These are phyloP conservation scores for Heritiera littoralis DNA, from an alignment of 345 rosid species.

Conservation along the genomic window DNA sequence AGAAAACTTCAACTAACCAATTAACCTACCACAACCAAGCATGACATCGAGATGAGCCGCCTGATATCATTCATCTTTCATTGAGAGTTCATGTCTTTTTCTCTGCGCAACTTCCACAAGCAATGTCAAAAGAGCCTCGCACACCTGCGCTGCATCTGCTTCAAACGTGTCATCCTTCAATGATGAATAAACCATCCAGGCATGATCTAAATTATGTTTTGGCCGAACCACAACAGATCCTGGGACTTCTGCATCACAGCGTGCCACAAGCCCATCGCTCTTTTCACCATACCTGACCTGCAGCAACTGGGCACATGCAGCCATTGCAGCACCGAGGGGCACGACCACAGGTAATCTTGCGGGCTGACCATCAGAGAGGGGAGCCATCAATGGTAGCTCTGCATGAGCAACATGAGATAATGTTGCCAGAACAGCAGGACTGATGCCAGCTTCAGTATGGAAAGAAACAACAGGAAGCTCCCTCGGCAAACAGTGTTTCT, in stretches of 20 bases:
- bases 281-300: slow-evolving; percentile 82
- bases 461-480: slow-evolving; percentile 87
- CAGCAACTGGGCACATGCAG: slow-evolving; percentile 92
- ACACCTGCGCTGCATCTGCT: slow-evolving; percentile 83
- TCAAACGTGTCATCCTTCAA: slow-evolving; percentile 65
- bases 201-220: slow-evolving; percentile 79
- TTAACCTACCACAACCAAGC: neutral
- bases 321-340: slow-evolving; percentile 96
- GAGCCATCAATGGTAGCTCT: slow-evolving; percentile 55
- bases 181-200: slow-evolving; percentile 98
- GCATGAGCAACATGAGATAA: slow-evolving; percentile 91
- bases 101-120: slow-evolving; percentile 74
- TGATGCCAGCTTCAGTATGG: slow-evolving; percentile 86
- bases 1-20: neutral
- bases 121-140: slow-evolving; percentile 83
- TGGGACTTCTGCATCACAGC: slow-evolving; percentile 95
- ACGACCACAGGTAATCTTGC: slow-evolving; percentile 81
- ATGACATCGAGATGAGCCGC: neutral
- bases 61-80: slow-evolving; percentile 32
- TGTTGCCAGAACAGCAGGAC: slow-evolving; percentile 76
- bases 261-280: slow-evolving; percentile 85
- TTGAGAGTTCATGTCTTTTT: slow-evolving; percentile 39
- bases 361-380: slow-evolving; percentile 49
- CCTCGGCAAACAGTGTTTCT: slow-evolving; percentile 64
- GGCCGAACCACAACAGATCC: slow-evolving; percentile 88